phyloP scores from a whole-genome alignment of 371 early-diverging fungal genomes.

The Chytridium lagenaria region DNA sequence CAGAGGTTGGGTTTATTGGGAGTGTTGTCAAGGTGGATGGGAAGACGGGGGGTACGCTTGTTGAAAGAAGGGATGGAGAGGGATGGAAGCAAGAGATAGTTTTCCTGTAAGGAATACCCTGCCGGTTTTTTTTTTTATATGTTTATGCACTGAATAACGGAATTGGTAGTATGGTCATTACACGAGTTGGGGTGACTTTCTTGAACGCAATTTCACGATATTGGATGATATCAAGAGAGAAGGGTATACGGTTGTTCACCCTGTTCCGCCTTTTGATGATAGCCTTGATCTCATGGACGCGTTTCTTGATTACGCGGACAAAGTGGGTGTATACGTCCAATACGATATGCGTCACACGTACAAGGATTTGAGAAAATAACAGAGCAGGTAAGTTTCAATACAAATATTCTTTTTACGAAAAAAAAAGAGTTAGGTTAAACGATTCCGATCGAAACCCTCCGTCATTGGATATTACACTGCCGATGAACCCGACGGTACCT shows the following conservation, averaged over 20 bases:
- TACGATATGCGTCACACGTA: conserved; percentile 28
- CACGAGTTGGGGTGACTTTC: conserved; percentile 7
- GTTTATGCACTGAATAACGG: too few relatives aligned
- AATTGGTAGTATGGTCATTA: conserved; percentile 5
- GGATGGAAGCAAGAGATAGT: neutral
- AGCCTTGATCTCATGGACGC: conserved; percentile 2
- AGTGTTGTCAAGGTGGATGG: conserved; percentile 6
- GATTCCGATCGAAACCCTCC: conserved; percentile 18
- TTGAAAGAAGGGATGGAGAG: neutral
- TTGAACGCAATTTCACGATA: neutral
- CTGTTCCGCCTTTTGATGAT: conserved; percentile 19
- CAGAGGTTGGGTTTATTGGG: neutral
- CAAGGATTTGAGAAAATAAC: neutral
- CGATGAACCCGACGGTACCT: conserved; percentile 26
- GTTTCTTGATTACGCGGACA: conserved; percentile 9
- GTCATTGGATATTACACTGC: conserved; percentile 22
- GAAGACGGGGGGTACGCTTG: conserved; percentile 13
- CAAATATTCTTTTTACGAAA: neutral
- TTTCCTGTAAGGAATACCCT: neutral
- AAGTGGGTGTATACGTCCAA: conserved; percentile 11
- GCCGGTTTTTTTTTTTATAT: too few relatives aligned
- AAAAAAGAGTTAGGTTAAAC: conserved; percentile 1
- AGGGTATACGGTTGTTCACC: conserved; percentile 23
- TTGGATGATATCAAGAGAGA: conserved; percentile 12
- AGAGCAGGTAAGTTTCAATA: neutral